Base-by-base conservation (phyloP, 331 rosid species). In the Pyrus hybrid region DNA sequence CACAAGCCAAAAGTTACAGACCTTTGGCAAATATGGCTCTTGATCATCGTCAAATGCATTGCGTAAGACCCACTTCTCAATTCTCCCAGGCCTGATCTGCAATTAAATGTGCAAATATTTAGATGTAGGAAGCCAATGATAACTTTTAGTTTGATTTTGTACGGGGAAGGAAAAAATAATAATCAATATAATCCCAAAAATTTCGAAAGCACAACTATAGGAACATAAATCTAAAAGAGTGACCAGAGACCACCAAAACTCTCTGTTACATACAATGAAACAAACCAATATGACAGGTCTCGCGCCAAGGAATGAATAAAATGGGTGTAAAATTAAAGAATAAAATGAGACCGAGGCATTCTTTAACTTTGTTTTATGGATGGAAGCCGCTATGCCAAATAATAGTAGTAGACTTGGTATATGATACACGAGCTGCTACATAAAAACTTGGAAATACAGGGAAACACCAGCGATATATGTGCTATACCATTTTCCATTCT, bases 61-160 rank as follows among this genome's bases (percentile, higher is more conserved):
- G 83, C 99, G 97, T 76, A 94, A 33, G 82, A 94, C 70, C 99
- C 98, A 93, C 84, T 93, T 93, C 89, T 93, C 96, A 70, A 91
- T 93, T 80, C 96, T 87, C 71, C 90, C 88, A 71, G 84, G 87
- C 79, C 90, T 79, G 53, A 85, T 80, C 90, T 81, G 84, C 43
- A 60, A 49, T 80, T 73, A 75, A 29, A 64, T 69, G 33, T 61
- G 70, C 32, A 65, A 79, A 61, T 18, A 71, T 17, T 53, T 9
- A 32, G 30, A 32, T 71, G 65, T 43, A 28, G 62, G 75, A 68
- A 29, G 16, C 30, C 68, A 28, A 41, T 41, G 47, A 25, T 4
- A 28, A 71, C 32, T 54, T 30, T 71, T 12, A 8, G 25, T 14
- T 71, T 54, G 13, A 28, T 12, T 10, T 29, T 3, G 21, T 7